Percentiles rank a stretch among this genome's conserved stretches.
These are phyloP conservation scores for Sanghuangporus weigelae DNA, from an alignment of 1,284 basidiomycete genomes.

Conservation along the genomic window DNA sequence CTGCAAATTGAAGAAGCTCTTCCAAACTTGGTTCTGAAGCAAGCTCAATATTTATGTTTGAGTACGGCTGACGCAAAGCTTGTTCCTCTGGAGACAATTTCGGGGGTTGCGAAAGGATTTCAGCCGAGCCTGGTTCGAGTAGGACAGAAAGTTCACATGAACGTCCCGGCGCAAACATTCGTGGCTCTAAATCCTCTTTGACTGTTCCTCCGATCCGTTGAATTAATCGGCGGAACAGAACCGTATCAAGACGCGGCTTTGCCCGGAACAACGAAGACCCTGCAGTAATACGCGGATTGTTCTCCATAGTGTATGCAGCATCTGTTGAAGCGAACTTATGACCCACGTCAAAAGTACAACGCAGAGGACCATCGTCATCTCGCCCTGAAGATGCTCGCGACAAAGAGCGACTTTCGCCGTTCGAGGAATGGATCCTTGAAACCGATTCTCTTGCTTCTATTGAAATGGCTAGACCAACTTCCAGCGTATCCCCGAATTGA, in stretches of 20 bases:
- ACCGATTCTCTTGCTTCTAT: conserved; percentile 23
- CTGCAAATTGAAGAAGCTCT: conserved; percentile 74
- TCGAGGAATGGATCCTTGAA: conserved; percentile 14
- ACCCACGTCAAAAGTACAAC: conserved; percentile 55
- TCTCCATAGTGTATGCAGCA: background rate
- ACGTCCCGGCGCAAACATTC: conserved; percentile 38
- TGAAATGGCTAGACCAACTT: conserved; percentile 76
- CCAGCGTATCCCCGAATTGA: conserved; percentile 74
- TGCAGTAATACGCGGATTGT: background rate
- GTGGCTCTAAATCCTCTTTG: conserved; percentile 40
- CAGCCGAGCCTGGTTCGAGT: conserved; percentile 48
- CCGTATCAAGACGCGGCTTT: conserved; percentile 54
- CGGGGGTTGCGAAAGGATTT: conserved; percentile 28
- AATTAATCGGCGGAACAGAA: conserved; percentile 62
- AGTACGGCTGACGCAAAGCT: conserved; percentile 39
- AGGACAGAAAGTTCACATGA: conserved; percentile 50
- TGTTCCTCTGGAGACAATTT: conserved; percentile 38
- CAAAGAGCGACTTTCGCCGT: conserved; percentile 20
- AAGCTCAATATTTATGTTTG: conserved; percentile 36
- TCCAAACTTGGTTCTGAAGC: conserved; percentile 70
- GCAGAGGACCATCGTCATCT: conserved; percentile 28
- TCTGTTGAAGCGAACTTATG: conserved; percentile 31
- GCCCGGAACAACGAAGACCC: conserved; percentile 29
- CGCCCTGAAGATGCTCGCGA: conserved; percentile 24
- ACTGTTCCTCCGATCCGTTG: conserved; percentile 62